phyloP scores from a whole-genome alignment of 169 alveolate species.

The Plasmodium ovale region DNA sequence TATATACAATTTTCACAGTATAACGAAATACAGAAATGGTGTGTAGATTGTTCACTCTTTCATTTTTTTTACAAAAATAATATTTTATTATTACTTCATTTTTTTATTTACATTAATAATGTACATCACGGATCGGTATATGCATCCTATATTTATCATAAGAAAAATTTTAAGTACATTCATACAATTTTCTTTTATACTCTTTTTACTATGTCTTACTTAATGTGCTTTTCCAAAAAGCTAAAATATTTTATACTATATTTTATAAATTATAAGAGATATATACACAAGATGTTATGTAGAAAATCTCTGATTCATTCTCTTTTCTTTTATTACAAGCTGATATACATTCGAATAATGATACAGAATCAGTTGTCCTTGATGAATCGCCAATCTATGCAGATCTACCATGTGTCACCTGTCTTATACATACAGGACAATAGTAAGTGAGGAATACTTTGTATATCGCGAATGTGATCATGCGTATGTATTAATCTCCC shows the following conservation, averaged over 20 bases:
- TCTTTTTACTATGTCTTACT: slow-evolving; percentile 49
- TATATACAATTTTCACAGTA: slow-evolving; percentile 76
- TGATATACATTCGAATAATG: slow-evolving; percentile 50
- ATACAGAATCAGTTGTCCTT: slow-evolving; percentile 63
- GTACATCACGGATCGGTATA: slow-evolving; percentile 74
- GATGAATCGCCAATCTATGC: slow-evolving; percentile 5
- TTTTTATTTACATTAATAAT: slow-evolving; percentile 60
- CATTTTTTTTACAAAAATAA: slow-evolving; percentile 72
- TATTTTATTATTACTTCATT: slow-evolving; percentile 35
- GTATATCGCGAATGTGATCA: neutral
- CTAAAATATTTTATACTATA: slow-evolving; percentile 67
- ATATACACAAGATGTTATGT: slow-evolving; percentile 60
- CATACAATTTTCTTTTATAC: slow-evolving; percentile 72
- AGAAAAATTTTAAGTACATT: slow-evolving; percentile 23
- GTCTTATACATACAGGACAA: slow-evolving; percentile 53
- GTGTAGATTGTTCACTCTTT: slow-evolving; percentile 73
- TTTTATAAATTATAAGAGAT: slow-evolving; percentile 69
- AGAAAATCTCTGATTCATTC: slow-evolving; percentile 64
- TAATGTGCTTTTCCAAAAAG: slow-evolving; percentile 70
- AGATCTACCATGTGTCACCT: slow-evolving; percentile 64
- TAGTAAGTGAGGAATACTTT: slow-evolving; percentile 2
- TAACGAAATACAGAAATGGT: slow-evolving; percentile 76
- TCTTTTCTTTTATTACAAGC: slow-evolving; percentile 48
- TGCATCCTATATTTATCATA: slow-evolving; percentile 70
- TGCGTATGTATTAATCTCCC: neutral